These are phyloP conservation scores for Spinacia oleracea DNA, from an alignment of 179 eudicot species.

Conservation along the genomic window DNA sequence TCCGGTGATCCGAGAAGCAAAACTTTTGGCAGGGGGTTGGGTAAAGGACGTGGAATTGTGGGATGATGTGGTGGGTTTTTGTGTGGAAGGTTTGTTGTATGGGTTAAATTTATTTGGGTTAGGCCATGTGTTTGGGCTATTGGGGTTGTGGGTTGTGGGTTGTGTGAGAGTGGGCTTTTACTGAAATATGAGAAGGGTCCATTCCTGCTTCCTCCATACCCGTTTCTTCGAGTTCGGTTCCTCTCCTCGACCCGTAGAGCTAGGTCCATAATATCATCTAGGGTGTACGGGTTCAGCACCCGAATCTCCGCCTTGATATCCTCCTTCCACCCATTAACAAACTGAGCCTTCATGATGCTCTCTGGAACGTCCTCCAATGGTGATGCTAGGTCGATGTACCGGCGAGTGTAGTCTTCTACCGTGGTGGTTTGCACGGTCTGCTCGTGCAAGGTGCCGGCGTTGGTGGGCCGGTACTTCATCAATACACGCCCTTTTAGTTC, in stretches of 20 bases:
- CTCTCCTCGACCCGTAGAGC: background rate
- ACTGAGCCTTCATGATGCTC: background rate
- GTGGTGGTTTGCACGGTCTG: background rate
- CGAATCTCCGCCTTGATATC: background rate
- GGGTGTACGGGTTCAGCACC: background rate
- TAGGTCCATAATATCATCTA: background rate
- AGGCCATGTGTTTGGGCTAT: too few relatives aligned
- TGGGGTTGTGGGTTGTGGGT: too few relatives aligned
- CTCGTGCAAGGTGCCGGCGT: too few relatives aligned
- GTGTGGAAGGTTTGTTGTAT: too few relatives aligned
- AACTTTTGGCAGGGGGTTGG: too few relatives aligned
- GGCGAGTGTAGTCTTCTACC: background rate
- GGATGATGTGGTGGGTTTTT: too few relatives aligned
- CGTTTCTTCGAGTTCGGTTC: background rate
- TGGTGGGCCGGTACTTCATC: background rate
- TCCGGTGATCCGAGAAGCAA: too few relatives aligned
- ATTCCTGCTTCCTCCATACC: background rate
- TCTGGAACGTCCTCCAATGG: background rate
- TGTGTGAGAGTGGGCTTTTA: too few relatives aligned
- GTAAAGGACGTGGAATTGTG: background rate
- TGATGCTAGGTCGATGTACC: background rate
- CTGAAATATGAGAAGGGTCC: background rate
- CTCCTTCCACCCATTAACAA: background rate
- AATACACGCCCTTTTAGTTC: background rate
- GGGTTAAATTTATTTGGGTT: too few relatives aligned